Base-by-base conservation (phyloP, 179 eudicot species). In the Silene noctiflora region DNA sequence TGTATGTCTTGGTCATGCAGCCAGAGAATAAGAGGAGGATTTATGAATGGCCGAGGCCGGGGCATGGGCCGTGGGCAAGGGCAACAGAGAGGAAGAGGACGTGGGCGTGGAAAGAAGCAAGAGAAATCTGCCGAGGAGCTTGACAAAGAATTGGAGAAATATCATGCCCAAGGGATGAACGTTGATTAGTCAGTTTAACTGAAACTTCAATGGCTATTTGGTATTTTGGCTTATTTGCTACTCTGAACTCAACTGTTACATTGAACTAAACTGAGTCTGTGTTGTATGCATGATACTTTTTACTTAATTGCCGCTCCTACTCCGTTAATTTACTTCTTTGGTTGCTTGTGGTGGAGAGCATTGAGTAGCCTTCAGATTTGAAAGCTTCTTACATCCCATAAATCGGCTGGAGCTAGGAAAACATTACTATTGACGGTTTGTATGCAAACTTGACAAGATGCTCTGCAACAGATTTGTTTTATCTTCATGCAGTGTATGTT, bases 161-260 rank as follows among this genome's bases (percentile, higher is more conserved):
- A 95, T 76, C 99, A 95, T 74, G 85, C 97, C 42, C 90, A 86
- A 68, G 90, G 90, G 39, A 95, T 95, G 99, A 88, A 93, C 72
- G 83, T 82, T 42, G 75, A 71, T 4, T 12, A 44, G 29, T 44
- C 22, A 44, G 58, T 13, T 13, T 31, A 64, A 64, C 33, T 17
- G 33, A 12, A 64, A 27, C 42, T 64, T 24, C 2, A 33, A n/a
- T 24, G 66, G 66, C 2, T 3, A 22, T 22, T 62, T 22, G 33
- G 29, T 24, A 62, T 62, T 20, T 62, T 19, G 24, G 33, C 66
- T 62, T 7, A 0, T 21, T 62, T 62, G 66, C 31, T 62, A 27
- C 66, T 8, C 63, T 20, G 20, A 46, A 46, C 11, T 11, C 53
- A 12, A 46, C 60, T 56, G 20, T 56, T 56, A 56, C 53, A 12